Conservation (phyloP, 2,329 filamentous ascomycete species). For the Alternaria alternata region DNA sequence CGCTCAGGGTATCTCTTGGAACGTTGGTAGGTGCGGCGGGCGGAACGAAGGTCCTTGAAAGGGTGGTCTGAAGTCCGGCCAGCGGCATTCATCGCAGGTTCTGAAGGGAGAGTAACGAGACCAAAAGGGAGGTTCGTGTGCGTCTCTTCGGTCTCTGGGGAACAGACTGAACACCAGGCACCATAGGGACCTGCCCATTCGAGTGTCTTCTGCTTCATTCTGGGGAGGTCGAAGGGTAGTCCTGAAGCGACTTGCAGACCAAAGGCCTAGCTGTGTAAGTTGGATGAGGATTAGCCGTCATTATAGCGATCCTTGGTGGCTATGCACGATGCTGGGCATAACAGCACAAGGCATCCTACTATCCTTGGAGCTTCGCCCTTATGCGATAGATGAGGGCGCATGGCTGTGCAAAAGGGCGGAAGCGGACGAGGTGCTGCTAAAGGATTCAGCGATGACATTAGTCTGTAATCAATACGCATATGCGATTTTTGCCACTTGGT, state of each 20-base stretch:
- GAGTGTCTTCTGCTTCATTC: neutral
- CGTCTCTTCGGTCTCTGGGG: neutral
- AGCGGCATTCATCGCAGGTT: constrained; percentile 10
- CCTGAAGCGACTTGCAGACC: neutral
- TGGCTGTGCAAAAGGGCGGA: constrained; percentile 11
- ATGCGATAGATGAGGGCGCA: neutral
- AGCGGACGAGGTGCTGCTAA: neutral
- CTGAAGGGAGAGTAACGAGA: neutral
- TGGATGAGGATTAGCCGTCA: neutral
- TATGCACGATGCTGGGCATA: neutral
- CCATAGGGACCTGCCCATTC: neutral
- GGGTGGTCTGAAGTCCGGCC: constrained; percentile 9
- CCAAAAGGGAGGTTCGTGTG: neutral
- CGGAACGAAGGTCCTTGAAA: constrained; percentile 4
- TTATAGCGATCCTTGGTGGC: neutral
- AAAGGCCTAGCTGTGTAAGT: neutral
- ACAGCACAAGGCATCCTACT: neutral
- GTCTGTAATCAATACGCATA: neutral
- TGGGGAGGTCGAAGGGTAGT: neutral
- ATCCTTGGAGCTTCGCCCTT: neutral
- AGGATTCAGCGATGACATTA: neutral
- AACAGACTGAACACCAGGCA: neutral
- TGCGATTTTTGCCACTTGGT: neutral
- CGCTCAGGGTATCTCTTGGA: neutral
- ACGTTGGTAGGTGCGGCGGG: neutral